phyloP scores from a whole-genome alignment of 148 eudicot species.

The Diospyros lotus region DNA sequence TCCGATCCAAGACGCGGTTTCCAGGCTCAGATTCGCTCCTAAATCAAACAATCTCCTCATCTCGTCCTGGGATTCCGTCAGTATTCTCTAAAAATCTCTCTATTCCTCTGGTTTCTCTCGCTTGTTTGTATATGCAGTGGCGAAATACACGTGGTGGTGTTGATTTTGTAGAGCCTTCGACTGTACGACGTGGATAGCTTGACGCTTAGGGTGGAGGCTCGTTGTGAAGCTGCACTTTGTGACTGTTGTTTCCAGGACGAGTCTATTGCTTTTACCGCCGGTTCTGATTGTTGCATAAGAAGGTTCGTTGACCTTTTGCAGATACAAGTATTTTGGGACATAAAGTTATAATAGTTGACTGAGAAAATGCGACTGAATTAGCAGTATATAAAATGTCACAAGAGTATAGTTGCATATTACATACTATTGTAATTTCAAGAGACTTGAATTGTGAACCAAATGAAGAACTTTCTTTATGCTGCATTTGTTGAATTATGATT shows the following conservation, averaged over 20 bases:
- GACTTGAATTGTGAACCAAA: not conserved
- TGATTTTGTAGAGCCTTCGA: conserved; percentile 47
- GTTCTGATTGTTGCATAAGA: conserved; percentile 54
- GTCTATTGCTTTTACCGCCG: conserved; percentile 44
- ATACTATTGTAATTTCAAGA: not conserved
- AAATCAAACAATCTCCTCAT: conserved; percentile 68
- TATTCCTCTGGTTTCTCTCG: not conserved
- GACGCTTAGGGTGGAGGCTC: conserved; percentile 48
- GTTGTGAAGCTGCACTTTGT: conserved; percentile 50
- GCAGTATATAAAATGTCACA: not conserved
- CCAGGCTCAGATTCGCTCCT: conserved; percentile 74
- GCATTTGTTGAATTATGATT: no score
- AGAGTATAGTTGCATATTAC: not conserved
- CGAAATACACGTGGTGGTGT: not conserved
- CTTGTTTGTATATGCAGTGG: not conserved
- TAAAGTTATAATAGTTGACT: no score
- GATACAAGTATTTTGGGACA: not conserved
- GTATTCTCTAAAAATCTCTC: not conserved
- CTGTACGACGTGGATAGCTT: conserved; percentile 56
- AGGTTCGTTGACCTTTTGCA: conserved; percentile 36
- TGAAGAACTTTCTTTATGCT: not conserved
- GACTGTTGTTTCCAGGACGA: conserved; percentile 80
- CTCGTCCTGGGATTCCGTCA: conserved; percentile 90
- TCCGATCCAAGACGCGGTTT: conserved; percentile 63
- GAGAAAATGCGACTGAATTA: no score